Evolutionary conservation across 73 alveolate genomes (phyloP), one percentile per base, ranked within the genome.

Genomic region (Paramecium bursaria): DNA sequence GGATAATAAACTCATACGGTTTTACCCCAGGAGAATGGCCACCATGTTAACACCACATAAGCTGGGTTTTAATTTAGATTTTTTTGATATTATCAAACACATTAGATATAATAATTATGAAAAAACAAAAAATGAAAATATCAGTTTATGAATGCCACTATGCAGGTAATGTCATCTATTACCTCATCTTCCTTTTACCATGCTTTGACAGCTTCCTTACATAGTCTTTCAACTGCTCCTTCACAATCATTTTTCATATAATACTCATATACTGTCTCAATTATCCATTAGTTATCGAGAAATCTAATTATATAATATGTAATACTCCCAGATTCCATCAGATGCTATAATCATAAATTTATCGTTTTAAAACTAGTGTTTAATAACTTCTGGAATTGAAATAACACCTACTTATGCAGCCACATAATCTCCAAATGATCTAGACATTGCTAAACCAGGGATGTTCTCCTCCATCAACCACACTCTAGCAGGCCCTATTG

Each of bases 301-400:
- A 79, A 79, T 30, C 82, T 67, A 31, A 7, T 39, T 13, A 33
- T 67, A 39, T 10, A n/a, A 75, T 92, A 88, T 85, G 52, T 90
- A 54, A 73, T 76, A 92, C 76, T 95, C 97, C 99, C 99, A 95
- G 4, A 95, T 87, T 61, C 99, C 99, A 90, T 93, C 98, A 51
- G 96, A 87, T 3, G 98, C 99, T 25, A 96, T 60, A 26, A 96
- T 92, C 22, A 95, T 82, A 77, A 95, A 92, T 86, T 92, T 92
- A 86, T 97, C 99, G 46, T 88, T 87, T 27, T 92, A 87, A 30
- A 95, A 74, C 31, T 87, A 90, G 25, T 67, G 51, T 74, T 50
- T 92, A 96, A 13, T 52, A 1, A 87, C 61, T 54, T 87, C 92
- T 29, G 92, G 92, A 9, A 74, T 75, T 10, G 90, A 75, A 49